Base-by-base conservation (phyloP, 306 rosid genomes). In the Prosopis cineraria region DNA sequence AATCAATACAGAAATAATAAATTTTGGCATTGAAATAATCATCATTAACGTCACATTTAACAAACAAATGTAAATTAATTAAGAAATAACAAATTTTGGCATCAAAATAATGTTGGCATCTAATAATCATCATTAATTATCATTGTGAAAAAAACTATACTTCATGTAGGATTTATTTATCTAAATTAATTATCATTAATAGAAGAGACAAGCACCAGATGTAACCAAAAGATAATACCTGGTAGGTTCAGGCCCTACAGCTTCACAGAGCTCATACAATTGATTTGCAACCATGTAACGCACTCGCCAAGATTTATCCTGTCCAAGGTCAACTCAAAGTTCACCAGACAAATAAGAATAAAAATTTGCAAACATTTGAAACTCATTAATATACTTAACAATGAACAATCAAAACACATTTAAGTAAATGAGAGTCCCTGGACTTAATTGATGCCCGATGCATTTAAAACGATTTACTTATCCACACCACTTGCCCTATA, bases 231-330 rank as follows among this genome's bases (percentile, higher is more conserved):
- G 1, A 45, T n/a, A 77, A 64, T 88, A 92, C 97, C 97, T 90
- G 14, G 96, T 88, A 60, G 96, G 91, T 20, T 92, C 97, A 82
- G 93, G 91, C 69, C 97, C 97, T 14, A 92, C 93, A 56, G 97
- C 97, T 84, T 92, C 97, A 76, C 97, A 92, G 56, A 92, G 86
- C 85, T 92, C 97, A 64, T 92, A 90, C 44, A 92, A 76, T 85
- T 92, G 97, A 88, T 92, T 92, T 39, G 96, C 97, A 72, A 92
- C 97, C 97, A 92, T 92, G 86, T 88, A 90, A 7, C 96, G 91
- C 29, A 92, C 97, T 40, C 97, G 96, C 97, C 97, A 92, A 27
- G 97, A 92, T 76, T 92, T 92, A 78, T 92, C 97, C 97, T 92
- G 70, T 62, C 45, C 47, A 53, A 22, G 81, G 81, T 64, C 31